A percentile compares a stretch with the other conserved stretches of the same genome.
Conservation (phyloP, 2,329 filamentous ascomycete genomes). For the Xylaria polymorpha region DNA sequence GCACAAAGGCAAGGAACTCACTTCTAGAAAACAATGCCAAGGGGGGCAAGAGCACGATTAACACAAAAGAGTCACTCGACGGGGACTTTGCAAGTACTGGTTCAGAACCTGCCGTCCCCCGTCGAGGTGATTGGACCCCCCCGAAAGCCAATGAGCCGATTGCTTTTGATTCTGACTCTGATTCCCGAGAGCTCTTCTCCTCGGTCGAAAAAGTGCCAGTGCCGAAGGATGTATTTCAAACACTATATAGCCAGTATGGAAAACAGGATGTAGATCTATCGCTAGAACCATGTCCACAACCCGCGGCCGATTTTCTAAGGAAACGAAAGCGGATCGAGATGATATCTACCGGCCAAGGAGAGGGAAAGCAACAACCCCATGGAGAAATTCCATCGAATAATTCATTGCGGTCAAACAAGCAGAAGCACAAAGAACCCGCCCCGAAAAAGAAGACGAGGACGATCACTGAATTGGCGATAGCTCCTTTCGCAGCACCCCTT, state of each 20-base stretch:
- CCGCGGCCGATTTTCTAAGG: slow-evolving; percentile 53
- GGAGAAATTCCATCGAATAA: slow-evolving; percentile 47
- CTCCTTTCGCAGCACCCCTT: slow-evolving; percentile 67
- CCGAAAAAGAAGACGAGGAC: slow-evolving; percentile 78
- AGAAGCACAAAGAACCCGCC: slow-evolving; percentile 60
- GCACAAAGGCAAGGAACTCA: slow-evolving; percentile 28
- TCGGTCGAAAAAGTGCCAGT: slow-evolving; percentile 37
- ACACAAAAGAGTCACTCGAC: background rate
- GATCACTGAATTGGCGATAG: slow-evolving; percentile 81
- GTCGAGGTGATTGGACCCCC: slow-evolving; percentile 76
- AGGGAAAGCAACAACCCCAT: slow-evolving; percentile 41
- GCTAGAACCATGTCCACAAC: slow-evolving; percentile 26
- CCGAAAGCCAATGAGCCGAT: slow-evolving; percentile 57
- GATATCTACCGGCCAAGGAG: slow-evolving; percentile 52
- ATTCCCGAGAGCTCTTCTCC: slow-evolving; percentile 49
- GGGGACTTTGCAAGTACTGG: background rate
- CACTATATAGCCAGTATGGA: slow-evolving; percentile 58
- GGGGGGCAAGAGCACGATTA: background rate
- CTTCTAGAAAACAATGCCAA: slow-evolving; percentile 8
- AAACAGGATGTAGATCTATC: slow-evolving; percentile 45
- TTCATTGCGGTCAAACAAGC: slow-evolving; percentile 26
- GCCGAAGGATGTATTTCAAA: slow-evolving; percentile 56
- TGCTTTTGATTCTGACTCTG: slow-evolving; percentile 49
- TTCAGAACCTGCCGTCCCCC: slow-evolving; percentile 61
- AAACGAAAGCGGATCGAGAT: slow-evolving; percentile 69